phyloP scores from a whole-genome alignment of 352 stramenopile genomes.

The Globisporangium emineosum region DNA sequence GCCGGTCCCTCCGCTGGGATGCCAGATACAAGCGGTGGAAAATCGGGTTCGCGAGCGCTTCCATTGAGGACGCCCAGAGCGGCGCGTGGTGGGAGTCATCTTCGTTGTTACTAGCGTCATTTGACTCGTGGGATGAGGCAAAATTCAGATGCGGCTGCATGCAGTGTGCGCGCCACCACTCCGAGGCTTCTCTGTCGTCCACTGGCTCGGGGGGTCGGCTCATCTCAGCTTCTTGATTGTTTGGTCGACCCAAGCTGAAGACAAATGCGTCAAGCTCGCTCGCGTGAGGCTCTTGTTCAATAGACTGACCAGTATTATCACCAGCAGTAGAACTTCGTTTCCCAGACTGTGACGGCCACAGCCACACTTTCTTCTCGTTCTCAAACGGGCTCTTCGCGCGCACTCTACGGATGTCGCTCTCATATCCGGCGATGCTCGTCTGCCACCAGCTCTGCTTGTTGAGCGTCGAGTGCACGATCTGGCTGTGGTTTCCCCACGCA shows the following conservation, averaged over 20 bases:
- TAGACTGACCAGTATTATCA: not conserved
- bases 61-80: constrained; percentile 32
- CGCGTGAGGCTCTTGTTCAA: not conserved
- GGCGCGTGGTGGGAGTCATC: constrained; percentile 13
- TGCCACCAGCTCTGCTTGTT: constrained; percentile 46
- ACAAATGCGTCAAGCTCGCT: constrained; percentile 31
- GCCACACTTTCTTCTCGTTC: constrained; percentile 42
- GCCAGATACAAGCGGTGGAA: constrained; percentile 37
- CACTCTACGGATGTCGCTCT: constrained; percentile 45
- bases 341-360: constrained; percentile 27
- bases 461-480: constrained; percentile 29
- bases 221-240: not conserved
- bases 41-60: constrained; percentile 46
- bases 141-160: constrained; percentile 35
- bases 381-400: constrained; percentile 43
- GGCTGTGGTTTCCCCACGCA: constrained; percentile 41
- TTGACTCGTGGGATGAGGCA: constrained; percentile 1
- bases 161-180: constrained; percentile 62
- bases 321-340: not conserved
- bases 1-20: constrained; percentile 12
- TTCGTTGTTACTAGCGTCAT: constrained; percentile 27
- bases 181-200: constrained; percentile 35
- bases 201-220: constrained; percentile 7
- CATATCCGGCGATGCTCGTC: constrained; percentile 40
- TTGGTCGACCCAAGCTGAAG: constrained; percentile 26